Base-by-base conservation (phyloP, 2,329 filamentous ascomycete species). In the Botrytis deweyae region DNA sequence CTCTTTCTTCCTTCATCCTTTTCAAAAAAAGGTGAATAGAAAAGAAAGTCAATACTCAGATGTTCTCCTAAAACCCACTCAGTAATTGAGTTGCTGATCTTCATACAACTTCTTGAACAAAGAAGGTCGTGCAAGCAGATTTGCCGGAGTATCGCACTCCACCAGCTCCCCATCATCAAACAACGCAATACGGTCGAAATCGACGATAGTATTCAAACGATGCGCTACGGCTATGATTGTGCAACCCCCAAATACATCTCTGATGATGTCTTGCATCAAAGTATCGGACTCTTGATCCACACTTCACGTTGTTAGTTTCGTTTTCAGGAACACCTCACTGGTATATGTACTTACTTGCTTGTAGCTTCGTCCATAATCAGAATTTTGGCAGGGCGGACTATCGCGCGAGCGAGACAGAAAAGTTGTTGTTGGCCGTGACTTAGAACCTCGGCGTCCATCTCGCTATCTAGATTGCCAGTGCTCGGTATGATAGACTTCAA, bases 371-470 rank as follows among this genome's bases (percentile, higher is more conserved):
- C 81, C 1, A 82, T 76, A 7, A 83, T 74, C 38, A 83, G 75
- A 2, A 86, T 78, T 20, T 80, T 29, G 81, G 0, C 40, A 42
- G 40, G 40, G 12, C 40, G 40, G 14, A 42, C 82, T 80, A 38
- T 79, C 0, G 85, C 84, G 2, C 87, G 81, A 0, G 84, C 86
- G 20, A 88, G 80, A 16, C 82, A 83, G 70, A 88, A 83, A 0
- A 88, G 79, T 78, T 88, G 87, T 61, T 80, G 80, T 75, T 88
- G 83, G 2, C 86, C 86, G 55, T 84, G 82, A 0, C 83, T 86
- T 16, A 85, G 78, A 6, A 79, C 75, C 1, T 80, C 75, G 4
- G 77, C 76, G 22, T 75, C 33, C 44, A 86, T 77, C 1, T 81
- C 78, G 0, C 76, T 78, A 29, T 84, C 80, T 0, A 87, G 77